phyloP scores from a whole-genome alignment of 2,329 filamentous ascomycete species.

The Botrytis cinerea region DNA sequence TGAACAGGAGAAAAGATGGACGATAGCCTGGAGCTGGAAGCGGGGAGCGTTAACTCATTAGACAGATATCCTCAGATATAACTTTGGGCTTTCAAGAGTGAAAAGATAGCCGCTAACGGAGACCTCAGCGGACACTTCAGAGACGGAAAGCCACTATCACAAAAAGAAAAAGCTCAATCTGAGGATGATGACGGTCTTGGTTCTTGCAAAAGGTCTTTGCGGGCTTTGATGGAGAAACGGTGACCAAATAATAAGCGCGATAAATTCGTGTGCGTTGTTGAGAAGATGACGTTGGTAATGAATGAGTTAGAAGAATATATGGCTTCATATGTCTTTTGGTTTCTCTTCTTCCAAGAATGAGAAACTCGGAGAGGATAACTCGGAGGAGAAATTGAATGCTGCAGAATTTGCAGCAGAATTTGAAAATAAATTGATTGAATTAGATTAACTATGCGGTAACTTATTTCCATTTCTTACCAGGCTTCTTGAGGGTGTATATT shows the following conservation, averaged over 20 bases:
- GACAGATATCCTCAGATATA: background rate
- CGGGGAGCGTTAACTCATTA: background rate
- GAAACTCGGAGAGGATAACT: slow-evolving; percentile 58
- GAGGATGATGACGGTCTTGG: too few species aligned
- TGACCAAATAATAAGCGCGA: slow-evolving; percentile 70
- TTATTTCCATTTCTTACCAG: background rate
- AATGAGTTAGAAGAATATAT: slow-evolving; percentile 73
- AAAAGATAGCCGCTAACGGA: background rate
- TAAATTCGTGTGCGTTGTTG: slow-evolving; percentile 79
- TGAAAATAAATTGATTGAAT: slow-evolving; percentile 69
- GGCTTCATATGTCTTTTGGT: slow-evolving; percentile 47
- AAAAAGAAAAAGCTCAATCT: background rate
- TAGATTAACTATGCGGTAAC: slow-evolving; percentile 68
- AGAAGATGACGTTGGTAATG: slow-evolving; percentile 68
- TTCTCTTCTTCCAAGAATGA: slow-evolving; percentile 48
- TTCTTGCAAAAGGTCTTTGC: too few species aligned
- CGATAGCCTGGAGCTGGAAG: background rate
- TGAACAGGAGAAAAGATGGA: background rate
- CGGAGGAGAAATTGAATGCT: slow-evolving; percentile 70
- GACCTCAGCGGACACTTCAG: background rate
- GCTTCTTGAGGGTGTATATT: background rate
- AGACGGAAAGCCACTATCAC: too few species aligned
- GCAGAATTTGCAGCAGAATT: slow-evolving; percentile 53
- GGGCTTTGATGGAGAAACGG: slow-evolving; percentile 40
- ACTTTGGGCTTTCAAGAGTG: background rate